Conservation (phyloP, 177 flowering plant species). For the Vitis hybrid region DNA sequence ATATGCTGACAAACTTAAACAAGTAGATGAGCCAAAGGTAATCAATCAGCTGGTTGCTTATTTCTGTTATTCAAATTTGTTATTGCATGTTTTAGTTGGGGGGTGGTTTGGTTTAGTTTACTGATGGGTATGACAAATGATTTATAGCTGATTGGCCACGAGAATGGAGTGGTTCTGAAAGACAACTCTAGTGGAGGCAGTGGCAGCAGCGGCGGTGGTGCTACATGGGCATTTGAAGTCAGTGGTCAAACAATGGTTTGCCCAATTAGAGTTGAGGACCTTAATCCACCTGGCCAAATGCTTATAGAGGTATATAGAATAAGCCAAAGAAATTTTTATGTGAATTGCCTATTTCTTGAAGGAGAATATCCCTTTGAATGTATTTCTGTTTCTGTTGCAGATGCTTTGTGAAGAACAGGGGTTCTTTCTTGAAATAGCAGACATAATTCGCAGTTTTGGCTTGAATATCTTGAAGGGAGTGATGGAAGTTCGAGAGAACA, state of each 20-base stretch:
- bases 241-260: conserved; percentile 61
- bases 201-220: conserved; percentile 25
- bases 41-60: background rate
- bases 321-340: conserved; percentile 3
- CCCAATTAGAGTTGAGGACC: conserved; percentile 80
- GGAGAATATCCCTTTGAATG: background rate
- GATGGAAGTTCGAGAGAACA: conserved; percentile 67
- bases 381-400: conserved; percentile 32
- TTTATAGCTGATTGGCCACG: conserved; percentile 45
- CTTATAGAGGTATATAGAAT: conserved; percentile 63
- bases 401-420: conserved; percentile 84
- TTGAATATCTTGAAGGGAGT: conserved; percentile 76
- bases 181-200: conserved; percentile 24
- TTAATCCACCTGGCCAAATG: conserved; percentile 77
- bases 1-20: conserved; percentile 68
- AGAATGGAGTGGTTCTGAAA: conserved; percentile 37
- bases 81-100: background rate
- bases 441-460: conserved; percentile 68
- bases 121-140: background rate
- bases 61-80: background rate
- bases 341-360: background rate
- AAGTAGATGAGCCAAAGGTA: conserved; percentile 66
- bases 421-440: conserved; percentile 84
- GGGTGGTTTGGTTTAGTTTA: background rate
- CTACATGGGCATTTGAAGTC: conserved; percentile 82